A percentile compares a stretch with the other conserved stretches of the same genome.
phyloP scores from a whole-genome alignment of 2,329 filamentous ascomycete genomes.

The Emericellopsis cladophorae region DNA sequence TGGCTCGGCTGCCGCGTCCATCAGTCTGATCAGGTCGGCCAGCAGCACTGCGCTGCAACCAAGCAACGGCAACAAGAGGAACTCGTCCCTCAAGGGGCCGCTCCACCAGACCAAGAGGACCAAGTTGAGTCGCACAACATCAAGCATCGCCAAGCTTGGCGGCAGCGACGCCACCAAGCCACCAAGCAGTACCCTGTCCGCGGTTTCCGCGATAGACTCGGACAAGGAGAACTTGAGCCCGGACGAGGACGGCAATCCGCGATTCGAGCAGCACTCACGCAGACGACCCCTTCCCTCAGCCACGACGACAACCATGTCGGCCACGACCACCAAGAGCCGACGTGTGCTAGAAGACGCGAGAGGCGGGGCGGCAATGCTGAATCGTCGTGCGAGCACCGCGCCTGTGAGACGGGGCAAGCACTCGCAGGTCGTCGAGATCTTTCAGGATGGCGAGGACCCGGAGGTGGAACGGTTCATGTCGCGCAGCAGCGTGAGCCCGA shows the following conservation, averaged over 20 bases:
- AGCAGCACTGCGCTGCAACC: conserved; percentile 26
- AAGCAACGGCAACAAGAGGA: conserved; percentile 49
- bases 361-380: conserved; percentile 17
- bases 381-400: conserved; percentile 24
- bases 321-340: conserved; percentile 16
- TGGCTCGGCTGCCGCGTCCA: conserved; percentile 69
- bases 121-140: conserved; percentile 47
- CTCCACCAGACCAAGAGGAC: conserved; percentile 40
- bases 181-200: conserved; percentile 19
- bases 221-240: conserved; percentile 90
- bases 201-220: conserved; percentile 46
- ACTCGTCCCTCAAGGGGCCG: conserved; percentile 28
- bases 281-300: conserved; percentile 18
- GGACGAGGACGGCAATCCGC: conserved; percentile 30
- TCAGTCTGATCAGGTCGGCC: conserved; percentile 61
- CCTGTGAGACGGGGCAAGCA: conserved; percentile 18
- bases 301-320: conserved; percentile 4
- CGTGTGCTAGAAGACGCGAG: conserved; percentile 24
- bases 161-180: not conserved
- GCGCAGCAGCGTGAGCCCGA: conserved; percentile 39
- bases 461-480: conserved; percentile 68
- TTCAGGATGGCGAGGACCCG: conserved; percentile 36
- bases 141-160: conserved; percentile 49
- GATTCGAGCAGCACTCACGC: conserved; percentile 13
- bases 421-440: conserved; percentile 31